Percentiles rank a stretch among this genome's conserved stretches.
phyloP scores from a whole-genome alignment of 306 rosid genomes.

The Pueraria montana region DNA sequence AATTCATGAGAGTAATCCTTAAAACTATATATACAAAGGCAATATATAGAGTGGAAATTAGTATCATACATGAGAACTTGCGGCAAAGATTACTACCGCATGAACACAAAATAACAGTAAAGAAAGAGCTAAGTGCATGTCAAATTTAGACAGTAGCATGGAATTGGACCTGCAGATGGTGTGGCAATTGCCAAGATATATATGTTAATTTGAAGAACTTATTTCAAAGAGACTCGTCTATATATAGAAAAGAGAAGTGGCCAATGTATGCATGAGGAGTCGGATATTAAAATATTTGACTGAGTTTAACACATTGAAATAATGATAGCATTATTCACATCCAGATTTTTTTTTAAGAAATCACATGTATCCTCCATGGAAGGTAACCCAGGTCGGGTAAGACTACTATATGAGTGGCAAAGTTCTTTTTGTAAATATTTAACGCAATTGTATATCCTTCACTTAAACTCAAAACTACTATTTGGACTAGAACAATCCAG shows the following conservation, averaged over 20 bases:
- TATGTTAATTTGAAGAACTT: neutral
- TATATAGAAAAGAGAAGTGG: neutral
- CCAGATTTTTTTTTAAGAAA: no score
- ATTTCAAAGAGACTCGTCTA: neutral
- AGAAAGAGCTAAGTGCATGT: neutral
- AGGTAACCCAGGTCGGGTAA: no score
- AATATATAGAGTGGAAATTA: neutral
- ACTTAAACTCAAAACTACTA: no score
- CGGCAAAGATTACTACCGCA: neutral
- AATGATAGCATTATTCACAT: no score
- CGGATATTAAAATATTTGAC: neutral
- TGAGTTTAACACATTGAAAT: no score
- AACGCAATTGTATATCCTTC: no score
- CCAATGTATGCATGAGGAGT: neutral
- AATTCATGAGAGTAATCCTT: neutral
- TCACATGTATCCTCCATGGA: no score
- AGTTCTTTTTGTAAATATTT: no score
- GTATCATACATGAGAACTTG: neutral
- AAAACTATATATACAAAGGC: neutral
- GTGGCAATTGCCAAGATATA: neutral
- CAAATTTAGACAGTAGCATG: constrained; percentile 4
- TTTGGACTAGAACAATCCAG: no score
- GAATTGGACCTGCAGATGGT: neutral
- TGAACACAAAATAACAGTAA: neutral
- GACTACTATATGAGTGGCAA: no score